Evolutionary conservation across 371 early-diverging fungal species (phyloP).

Genomic region (Mucor lusitanicus): DNA sequence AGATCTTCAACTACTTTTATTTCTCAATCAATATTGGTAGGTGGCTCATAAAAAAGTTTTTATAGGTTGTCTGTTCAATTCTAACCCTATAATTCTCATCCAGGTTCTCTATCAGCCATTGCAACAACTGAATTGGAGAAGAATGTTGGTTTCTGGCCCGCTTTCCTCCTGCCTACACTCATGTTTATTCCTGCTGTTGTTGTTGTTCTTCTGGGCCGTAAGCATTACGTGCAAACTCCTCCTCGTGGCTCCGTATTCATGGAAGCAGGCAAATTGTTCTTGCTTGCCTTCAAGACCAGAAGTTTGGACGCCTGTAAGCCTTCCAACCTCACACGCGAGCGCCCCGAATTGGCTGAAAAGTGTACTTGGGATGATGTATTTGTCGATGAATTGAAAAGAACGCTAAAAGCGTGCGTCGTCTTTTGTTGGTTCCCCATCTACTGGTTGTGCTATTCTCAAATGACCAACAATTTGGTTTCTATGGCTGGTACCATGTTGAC

Average conservation of each 20-base stretch:
- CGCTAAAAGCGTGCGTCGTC: slow-evolving; percentile 69
- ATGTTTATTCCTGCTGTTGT: slow-evolving; percentile 67
- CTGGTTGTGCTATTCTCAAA: slow-evolving; percentile 80
- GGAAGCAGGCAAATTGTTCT: slow-evolving; percentile 37
- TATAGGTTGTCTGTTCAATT: too few species aligned
- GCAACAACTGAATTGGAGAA: slow-evolving; percentile 61
- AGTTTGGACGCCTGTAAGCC: slow-evolving; percentile 44
- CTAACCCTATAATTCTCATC: too few species aligned
- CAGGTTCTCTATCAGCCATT: slow-evolving; percentile 68
- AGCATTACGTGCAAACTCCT: slow-evolving; percentile 58
- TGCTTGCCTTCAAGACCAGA: slow-evolving; percentile 26
- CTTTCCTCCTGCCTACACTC: slow-evolving; percentile 71
- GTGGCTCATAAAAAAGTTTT: too few species aligned
- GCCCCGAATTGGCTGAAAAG: slow-evolving; percentile 36
- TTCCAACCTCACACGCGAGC: slow-evolving; percentile 25
- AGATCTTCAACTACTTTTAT: slow-evolving; percentile 67
- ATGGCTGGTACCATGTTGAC: slow-evolving; percentile 70
- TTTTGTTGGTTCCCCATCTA: slow-evolving; percentile 76
- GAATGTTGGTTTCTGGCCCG: slow-evolving; percentile 65
- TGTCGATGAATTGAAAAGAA: slow-evolving; percentile 69
- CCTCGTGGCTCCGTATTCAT: slow-evolving; percentile 63
- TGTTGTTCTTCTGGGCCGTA: slow-evolving; percentile 61
- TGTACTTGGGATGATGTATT: slow-evolving; percentile 72
- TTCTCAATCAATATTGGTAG: slow-evolving; percentile 72
- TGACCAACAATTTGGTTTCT: slow-evolving; percentile 74